Evolutionary conservation across 306 rosid species (phyloP).

Genomic region (Corylus americana): DNA sequence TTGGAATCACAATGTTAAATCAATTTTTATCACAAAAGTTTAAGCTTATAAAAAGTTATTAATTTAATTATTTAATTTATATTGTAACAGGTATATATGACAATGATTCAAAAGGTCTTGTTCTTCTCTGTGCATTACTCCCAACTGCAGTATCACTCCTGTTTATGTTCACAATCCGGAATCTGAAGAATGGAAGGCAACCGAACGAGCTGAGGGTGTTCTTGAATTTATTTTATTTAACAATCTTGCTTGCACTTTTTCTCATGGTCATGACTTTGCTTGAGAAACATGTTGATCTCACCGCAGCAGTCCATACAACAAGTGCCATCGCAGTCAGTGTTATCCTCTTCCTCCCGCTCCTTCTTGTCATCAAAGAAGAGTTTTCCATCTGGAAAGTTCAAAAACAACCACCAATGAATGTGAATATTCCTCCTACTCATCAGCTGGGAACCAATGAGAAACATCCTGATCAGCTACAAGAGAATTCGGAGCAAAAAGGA

Average conservation of each 20-base stretch:
- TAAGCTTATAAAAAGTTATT: no score
- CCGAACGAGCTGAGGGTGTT: constrained; percentile 40
- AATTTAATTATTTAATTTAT: no score
- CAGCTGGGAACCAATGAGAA: constrained; percentile 7
- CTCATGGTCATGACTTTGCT: constrained; percentile 39
- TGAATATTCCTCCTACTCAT: background rate
- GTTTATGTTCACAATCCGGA: constrained; percentile 42
- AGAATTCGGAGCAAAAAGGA: background rate
- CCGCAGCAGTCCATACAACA: constrained; percentile 24
- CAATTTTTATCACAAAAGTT: no score
- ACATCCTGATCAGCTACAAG: background rate
- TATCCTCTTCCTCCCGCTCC: constrained; percentile 35
- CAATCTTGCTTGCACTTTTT: constrained; percentile 40
- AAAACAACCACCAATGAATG: background rate
- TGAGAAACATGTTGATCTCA: constrained; percentile 24
- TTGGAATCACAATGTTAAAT: no score
- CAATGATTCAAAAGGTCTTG: constrained; percentile 37
- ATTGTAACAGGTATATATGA: constrained; percentile 24
- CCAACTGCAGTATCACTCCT: constrained; percentile 36
- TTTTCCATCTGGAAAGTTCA: constrained; percentile 21
- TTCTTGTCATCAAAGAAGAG: constrained; percentile 40
- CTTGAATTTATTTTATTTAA: constrained; percentile 36
- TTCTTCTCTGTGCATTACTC: constrained; percentile 49
- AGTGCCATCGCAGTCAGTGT: constrained; percentile 25
- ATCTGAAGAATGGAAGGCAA: constrained; percentile 25